A percentile compares a stretch with the other conserved stretches of the same genome.
Evolutionary conservation across 108 stramenopile genomes (phyloP).

Genomic region (Mayamaea pseudoterrestris): DNA sequence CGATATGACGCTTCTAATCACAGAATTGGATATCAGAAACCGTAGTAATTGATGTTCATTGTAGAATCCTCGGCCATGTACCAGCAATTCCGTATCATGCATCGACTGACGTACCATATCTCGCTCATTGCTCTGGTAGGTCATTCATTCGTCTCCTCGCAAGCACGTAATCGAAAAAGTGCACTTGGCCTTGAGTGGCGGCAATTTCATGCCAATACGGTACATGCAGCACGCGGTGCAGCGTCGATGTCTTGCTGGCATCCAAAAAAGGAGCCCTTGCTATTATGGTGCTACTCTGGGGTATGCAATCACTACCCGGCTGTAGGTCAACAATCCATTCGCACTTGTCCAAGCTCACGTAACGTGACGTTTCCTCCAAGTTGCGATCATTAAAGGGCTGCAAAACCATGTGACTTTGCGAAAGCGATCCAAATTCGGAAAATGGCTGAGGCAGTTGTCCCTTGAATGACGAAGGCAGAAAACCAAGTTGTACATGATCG

Average conservation of each 20-base stretch:
- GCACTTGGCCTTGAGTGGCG: conserved; percentile 9
- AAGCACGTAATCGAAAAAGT: conserved; percentile 16
- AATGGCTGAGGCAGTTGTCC: conserved; percentile 91
- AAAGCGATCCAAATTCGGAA: conserved; percentile 33
- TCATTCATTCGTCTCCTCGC: background rate
- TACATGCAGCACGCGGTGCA: conserved; percentile 40
- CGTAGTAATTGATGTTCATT: conserved; percentile 9
- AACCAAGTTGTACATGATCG: conserved; percentile 39
- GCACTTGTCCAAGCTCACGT: conserved; percentile 38
- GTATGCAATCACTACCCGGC: conserved; percentile 11
- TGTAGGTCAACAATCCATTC: conserved; percentile 67
- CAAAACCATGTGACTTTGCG: conserved; percentile 8
- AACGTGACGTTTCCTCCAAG: conserved; percentile 50
- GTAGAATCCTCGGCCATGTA: conserved; percentile 4
- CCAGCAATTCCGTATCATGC: background rate
- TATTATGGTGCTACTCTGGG: conserved; percentile 12
- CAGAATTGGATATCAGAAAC: conserved; percentile 3
- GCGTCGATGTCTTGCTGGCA: conserved; percentile 17
- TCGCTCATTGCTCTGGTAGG: background rate
- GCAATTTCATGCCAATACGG: conserved; percentile 27
- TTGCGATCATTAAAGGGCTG: conserved; percentile 75
- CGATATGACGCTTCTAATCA: conserved; percentile 1
- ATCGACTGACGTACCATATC: background rate
- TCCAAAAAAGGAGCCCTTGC: conserved; percentile 28
- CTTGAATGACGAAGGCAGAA: conserved; percentile 72